Conservation (phyloP, 164 flowering plant species). For the Magnolia officinalis region DNA sequence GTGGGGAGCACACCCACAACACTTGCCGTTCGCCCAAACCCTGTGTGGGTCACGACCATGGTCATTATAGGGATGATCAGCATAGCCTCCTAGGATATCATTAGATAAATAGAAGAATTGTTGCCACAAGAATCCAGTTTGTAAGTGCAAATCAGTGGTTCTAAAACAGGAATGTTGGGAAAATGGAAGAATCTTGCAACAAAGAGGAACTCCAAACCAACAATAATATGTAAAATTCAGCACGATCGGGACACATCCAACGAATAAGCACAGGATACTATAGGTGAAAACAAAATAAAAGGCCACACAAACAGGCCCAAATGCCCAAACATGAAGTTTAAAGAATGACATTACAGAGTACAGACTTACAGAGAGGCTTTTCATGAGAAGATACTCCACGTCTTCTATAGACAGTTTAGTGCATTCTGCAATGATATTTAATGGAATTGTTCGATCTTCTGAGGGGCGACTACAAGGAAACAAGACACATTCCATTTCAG, state of each 20-base stretch:
- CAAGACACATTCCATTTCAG: background rate
- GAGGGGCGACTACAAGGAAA: conserved; percentile 70
- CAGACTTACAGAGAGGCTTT: conserved; percentile 85
- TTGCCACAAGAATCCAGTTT: too few species aligned
- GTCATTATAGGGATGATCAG: too few species aligned
- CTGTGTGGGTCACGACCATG: too few species aligned
- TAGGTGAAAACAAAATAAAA: background rate
- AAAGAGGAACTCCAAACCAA: background rate
- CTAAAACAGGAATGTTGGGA: too few species aligned
- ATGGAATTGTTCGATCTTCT: conserved; percentile 91
- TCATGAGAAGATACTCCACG: conserved; percentile 95
- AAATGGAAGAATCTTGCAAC: too few species aligned
- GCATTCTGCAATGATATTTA: conserved; percentile 71
- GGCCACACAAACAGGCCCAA: background rate
- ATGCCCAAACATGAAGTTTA: background rate
- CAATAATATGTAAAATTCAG: background rate
- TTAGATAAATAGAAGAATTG: too few species aligned
- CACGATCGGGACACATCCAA: too few species aligned
- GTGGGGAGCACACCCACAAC: too few species aligned
- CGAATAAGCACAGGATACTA: background rate
- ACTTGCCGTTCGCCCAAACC: too few species aligned
- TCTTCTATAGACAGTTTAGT: conserved; percentile 85
- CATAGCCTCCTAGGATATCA: too few species aligned
- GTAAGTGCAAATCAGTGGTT: too few species aligned
- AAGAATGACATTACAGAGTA: background rate